These are phyloP conservation scores for Salvia sclarea DNA, from an alignment of 305 asterid genomes.

Conservation along the genomic window DNA sequence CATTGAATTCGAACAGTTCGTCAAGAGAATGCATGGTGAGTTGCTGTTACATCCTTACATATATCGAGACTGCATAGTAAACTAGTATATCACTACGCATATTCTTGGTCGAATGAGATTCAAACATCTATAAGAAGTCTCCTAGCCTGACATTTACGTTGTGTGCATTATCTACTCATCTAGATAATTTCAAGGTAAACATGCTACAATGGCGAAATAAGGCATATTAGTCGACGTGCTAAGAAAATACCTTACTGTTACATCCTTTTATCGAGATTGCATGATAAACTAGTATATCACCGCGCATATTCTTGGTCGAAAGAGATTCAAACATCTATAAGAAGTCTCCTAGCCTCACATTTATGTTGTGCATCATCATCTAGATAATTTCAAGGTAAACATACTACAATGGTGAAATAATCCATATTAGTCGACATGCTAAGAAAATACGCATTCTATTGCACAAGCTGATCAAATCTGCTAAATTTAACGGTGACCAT, in stretches of 20 bases:
- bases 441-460: background rate
- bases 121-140: constrained; percentile 1
- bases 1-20: constrained; percentile 66
- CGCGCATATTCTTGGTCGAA: background rate
- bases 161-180: constrained; percentile 14
- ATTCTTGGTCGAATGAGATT: background rate
- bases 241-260: background rate
- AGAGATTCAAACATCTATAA: constrained; percentile 15
- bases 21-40: constrained; percentile 87
- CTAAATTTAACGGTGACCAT: background rate
- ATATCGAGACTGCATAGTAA: background rate
- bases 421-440: background rate
- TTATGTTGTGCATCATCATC: constrained; percentile 3
- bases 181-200: background rate
- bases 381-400: background rate
- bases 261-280: background rate
- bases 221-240: background rate
- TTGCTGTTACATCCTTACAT: background rate
- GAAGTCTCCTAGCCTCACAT: background rate
- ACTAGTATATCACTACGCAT: background rate
- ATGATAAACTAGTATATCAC: background rate
- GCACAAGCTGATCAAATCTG: background rate
- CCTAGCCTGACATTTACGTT: background rate
- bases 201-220: background rate
- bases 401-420: background rate